A percentile compares a stretch with the other conserved stretches of the same genome.
phyloP scores from a whole-genome alignment of 2,329 filamentous ascomycete species.

The Periconia sp. region DNA sequence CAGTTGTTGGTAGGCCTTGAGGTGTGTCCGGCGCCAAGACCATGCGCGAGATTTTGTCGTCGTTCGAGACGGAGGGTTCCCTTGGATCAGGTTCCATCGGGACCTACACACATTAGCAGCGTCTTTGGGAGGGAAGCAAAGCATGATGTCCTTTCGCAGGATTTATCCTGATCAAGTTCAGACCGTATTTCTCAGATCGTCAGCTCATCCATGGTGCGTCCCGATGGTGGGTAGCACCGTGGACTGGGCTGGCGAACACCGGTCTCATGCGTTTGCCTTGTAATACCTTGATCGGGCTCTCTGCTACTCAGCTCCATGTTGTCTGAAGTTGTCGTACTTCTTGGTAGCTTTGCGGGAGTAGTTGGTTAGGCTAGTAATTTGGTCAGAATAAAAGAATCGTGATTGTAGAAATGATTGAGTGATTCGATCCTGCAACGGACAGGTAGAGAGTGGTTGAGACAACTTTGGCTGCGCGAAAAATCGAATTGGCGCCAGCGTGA shows the following conservation, averaged over 20 bases:
- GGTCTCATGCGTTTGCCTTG: constrained; percentile 45
- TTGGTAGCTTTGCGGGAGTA: background rate
- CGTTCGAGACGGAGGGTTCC: constrained; percentile 11
- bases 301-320: constrained; percentile 42
- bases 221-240: too few species aligned
- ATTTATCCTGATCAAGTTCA: constrained; percentile 62
- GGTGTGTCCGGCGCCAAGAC: constrained; percentile 31
- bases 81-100: constrained; percentile 28
- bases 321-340: constrained; percentile 35
- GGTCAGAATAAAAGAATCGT: background rate
- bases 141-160: constrained; percentile 62
- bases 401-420: background rate
- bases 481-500: too few species aligned
- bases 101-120: constrained; percentile 45
- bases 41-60: constrained; percentile 30
- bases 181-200: constrained; percentile 61
- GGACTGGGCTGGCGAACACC: constrained; percentile 36
- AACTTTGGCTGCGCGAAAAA: background rate
- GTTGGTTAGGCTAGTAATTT: too few species aligned
- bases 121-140: constrained; percentile 33
- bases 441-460: background rate
- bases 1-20: constrained; percentile 27
- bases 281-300: constrained; percentile 46
- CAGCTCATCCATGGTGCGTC: too few species aligned
- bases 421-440: too few species aligned